Conservation (phyloP, 2,329 filamentous ascomycete genomes). For the Waltergamsia citrina region DNA sequence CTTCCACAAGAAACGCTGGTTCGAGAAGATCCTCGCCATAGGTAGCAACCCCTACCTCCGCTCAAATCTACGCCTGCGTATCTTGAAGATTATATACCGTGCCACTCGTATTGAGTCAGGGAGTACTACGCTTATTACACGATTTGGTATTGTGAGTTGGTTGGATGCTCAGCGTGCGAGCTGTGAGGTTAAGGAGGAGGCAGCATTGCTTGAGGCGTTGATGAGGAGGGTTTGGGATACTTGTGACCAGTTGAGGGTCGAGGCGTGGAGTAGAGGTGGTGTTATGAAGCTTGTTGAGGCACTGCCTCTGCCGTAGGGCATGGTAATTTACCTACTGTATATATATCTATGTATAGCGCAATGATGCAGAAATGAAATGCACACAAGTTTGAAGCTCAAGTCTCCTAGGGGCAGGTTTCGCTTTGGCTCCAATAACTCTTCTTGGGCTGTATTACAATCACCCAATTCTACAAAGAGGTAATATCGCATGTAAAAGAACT, state of each 20-base stretch:
- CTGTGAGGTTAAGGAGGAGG: constrained; percentile 30
- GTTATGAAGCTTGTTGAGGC: constrained; percentile 16
- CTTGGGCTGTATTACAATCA: too few relatives aligned
- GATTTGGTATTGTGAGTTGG: constrained; percentile 69
- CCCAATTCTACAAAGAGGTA: too few relatives aligned
- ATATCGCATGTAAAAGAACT: too few relatives aligned
- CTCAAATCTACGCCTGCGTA: constrained; percentile 47
- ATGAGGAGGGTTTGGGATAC: constrained; percentile 51
- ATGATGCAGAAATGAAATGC: too few relatives aligned
- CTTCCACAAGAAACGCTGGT: constrained; percentile 53
- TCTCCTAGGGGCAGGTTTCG: too few relatives aligned
- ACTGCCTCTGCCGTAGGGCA: neutral
- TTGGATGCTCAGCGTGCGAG: constrained; percentile 50
- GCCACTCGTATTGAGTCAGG: constrained; percentile 60
- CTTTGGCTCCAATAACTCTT: too few relatives aligned
- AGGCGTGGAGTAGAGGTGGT: constrained; percentile 53
- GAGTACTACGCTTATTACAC: constrained; percentile 71
- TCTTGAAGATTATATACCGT: constrained; percentile 54
- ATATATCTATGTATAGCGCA: too few relatives aligned
- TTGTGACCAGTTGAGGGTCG: constrained; percentile 57
- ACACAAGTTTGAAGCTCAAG: too few relatives aligned
- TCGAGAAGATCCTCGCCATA: constrained; percentile 65
- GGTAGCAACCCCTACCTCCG: constrained; percentile 59
- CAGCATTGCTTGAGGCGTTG: constrained; percentile 41
- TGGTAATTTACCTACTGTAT: constrained; percentile 2